Conservation (phyloP, 2,329 filamentous ascomycete genomes). For the Penicillium janthinellum region DNA sequence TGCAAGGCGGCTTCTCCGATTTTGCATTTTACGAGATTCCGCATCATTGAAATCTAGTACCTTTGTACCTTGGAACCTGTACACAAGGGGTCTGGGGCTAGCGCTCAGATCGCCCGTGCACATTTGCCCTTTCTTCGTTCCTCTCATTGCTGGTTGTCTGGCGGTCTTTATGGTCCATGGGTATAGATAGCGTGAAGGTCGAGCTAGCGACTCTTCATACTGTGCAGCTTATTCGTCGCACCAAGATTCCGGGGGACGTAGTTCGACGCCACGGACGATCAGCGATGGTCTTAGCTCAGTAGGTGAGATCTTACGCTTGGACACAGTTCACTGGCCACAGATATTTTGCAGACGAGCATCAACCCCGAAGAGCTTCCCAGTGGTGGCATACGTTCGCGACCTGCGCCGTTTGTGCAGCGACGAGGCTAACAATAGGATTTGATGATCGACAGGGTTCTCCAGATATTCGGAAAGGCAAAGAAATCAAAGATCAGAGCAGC, state of each 20-base stretch:
- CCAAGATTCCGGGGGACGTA: slow-evolving; percentile 6
- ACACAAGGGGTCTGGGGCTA: slow-evolving; percentile 12
- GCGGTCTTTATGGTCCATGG: slow-evolving; percentile 8
- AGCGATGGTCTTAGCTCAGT: slow-evolving; percentile 9
- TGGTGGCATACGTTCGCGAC: neutral
- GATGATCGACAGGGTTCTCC: neutral
- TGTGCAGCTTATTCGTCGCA: slow-evolving; percentile 5
- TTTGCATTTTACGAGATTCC: neutral
- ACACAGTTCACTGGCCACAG: slow-evolving; percentile 10
- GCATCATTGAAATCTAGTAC: neutral
- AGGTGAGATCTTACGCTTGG: slow-evolving; percentile 8
- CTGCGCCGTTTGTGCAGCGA: neutral
- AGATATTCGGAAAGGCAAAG: neutral
- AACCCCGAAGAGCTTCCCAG: neutral
- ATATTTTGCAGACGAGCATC: neutral
- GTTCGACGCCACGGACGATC: slow-evolving; percentile 4
- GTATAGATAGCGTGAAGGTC: slow-evolving; percentile 6
- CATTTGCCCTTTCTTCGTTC: neutral
- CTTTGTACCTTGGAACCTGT: neutral
- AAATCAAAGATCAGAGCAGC: no score
- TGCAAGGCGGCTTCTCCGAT: neutral
- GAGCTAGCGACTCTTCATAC: slow-evolving; percentile 6
- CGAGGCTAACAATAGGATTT: neutral
- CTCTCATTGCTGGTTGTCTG: neutral
- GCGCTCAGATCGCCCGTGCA: slow-evolving; percentile 21